Percentiles rank a stretch among this genome's conserved stretches.
phyloP scores from a whole-genome alignment of 345 rosid genomes.

The Gynandropsis gynandra region DNA sequence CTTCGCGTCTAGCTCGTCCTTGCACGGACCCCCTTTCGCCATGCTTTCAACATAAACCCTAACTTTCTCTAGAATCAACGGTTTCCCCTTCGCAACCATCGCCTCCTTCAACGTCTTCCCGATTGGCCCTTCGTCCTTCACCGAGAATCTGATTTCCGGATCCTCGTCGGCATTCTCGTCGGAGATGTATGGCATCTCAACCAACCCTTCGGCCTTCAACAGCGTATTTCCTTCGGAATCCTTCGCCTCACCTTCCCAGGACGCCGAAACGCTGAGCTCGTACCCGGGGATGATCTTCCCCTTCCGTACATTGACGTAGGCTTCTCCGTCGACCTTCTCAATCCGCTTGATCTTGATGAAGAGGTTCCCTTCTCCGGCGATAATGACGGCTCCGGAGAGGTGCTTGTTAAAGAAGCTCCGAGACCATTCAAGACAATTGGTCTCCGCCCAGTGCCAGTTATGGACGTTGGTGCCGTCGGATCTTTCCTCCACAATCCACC shows the following conservation, averaged over 20 bases:
- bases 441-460: slow-evolving; percentile 99
- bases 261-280: slow-evolving; percentile 52
- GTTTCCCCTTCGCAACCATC: slow-evolving; percentile 60
- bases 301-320: slow-evolving; percentile 84
- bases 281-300: slow-evolving; percentile 97
- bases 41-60: slow-evolving; percentile 60
- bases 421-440: slow-evolving; percentile 86
- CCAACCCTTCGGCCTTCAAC: slow-evolving; percentile 58
- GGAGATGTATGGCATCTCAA: slow-evolving; percentile 84
- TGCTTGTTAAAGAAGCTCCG: slow-evolving; percentile 49
- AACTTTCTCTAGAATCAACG: slow-evolving; percentile 59
- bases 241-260: slow-evolving; percentile 89
- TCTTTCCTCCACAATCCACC: slow-evolving; percentile 98
- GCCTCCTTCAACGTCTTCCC: slow-evolving; percentile 84
- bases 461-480: slow-evolving; percentile 96
- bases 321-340: slow-evolving; percentile 87
- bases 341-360: slow-evolving; percentile 47
- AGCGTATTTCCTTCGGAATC: slow-evolving; percentile 59
- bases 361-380: slow-evolving; percentile 64
- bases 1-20: slow-evolving; percentile 70
- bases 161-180: slow-evolving; percentile 97
- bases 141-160: slow-evolving; percentile 65
- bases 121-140: slow-evolving; percentile 70
- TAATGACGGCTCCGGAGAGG: slow-evolving; percentile 42
- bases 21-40: slow-evolving; percentile 84